A percentile compares a stretch with the other conserved stretches of the same genome.
phyloP scores from a whole-genome alignment of 257 asterid genomes.

The Solanum commersonii region DNA sequence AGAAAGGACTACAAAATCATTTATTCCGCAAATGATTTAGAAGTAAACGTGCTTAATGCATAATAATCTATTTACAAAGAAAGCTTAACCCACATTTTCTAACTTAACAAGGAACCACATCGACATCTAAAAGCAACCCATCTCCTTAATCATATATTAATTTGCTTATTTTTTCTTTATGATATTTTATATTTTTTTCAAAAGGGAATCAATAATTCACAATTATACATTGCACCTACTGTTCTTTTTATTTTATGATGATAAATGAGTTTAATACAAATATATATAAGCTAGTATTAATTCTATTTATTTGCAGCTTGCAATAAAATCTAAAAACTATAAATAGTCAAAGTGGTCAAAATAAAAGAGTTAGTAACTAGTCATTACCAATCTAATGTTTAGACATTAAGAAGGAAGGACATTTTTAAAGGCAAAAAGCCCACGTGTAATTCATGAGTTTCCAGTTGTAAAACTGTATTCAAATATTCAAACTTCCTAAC shows the following conservation, averaged over 20 bases:
- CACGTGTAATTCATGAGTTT: neutral
- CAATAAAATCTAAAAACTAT: neutral
- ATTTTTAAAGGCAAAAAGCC: neutral
- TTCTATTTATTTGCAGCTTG: neutral
- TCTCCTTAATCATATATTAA: neutral
- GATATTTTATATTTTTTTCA: neutral
- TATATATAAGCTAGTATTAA: neutral
- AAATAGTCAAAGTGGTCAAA: neutral
- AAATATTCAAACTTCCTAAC: too few species aligned
- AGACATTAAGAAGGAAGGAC: neutral
- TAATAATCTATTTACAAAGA: neutral
- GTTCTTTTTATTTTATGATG: neutral
- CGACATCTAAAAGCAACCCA: neutral
- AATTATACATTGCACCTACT: neutral
- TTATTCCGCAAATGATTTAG: neutral
- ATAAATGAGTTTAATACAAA: neutral
- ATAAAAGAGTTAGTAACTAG: neutral
- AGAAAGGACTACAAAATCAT: neutral
- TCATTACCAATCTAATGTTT: neutral
- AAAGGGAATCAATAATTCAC: neutral
- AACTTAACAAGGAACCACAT: neutral
- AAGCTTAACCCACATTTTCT: neutral
- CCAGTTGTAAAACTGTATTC: too few species aligned
- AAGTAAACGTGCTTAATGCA: neutral
- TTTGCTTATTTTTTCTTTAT: neutral